phyloP scores from a whole-genome alignment of 805 yeast species.

The Starmerella sp. region DNA sequence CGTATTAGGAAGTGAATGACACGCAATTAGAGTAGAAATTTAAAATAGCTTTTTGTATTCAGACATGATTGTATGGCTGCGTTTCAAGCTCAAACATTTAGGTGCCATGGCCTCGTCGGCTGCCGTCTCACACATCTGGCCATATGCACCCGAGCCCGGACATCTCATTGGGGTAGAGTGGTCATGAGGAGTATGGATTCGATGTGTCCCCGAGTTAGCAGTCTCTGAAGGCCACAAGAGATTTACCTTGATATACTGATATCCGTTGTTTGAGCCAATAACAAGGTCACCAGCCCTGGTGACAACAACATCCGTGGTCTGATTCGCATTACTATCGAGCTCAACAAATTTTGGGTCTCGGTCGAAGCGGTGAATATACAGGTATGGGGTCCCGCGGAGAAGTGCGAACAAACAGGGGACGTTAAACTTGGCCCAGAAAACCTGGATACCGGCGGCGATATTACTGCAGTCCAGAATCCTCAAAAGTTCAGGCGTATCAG shows the following conservation, averaged over 20 bases:
- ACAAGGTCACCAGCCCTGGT: neutral
- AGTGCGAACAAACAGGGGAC: neutral
- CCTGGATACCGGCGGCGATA: neutral
- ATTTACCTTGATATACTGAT: neutral
- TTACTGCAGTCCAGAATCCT: neutral
- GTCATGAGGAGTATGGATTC: neutral
- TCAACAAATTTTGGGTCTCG: neutral
- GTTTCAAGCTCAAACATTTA: neutral
- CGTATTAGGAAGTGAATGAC: slow-evolving; percentile 12
- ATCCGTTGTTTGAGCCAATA: neutral
- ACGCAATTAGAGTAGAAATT: too few relatives aligned
- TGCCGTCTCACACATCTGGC: neutral
- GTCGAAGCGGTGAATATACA: neutral
- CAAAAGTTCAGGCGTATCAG: neutral
- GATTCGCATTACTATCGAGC: neutral
- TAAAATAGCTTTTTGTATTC: neutral
- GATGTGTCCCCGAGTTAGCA: neutral
- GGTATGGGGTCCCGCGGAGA: neutral
- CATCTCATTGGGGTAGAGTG: neutral
- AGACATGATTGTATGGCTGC: neutral
- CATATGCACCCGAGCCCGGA: neutral
- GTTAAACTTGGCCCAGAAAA: neutral
- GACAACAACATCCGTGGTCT: neutral
- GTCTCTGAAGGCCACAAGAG: neutral
- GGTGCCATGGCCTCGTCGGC: neutral